These are phyloP conservation scores for Pedinophyceae sp. DNA, from an alignment of 139 green algal species.

Conservation along the genomic window DNA sequence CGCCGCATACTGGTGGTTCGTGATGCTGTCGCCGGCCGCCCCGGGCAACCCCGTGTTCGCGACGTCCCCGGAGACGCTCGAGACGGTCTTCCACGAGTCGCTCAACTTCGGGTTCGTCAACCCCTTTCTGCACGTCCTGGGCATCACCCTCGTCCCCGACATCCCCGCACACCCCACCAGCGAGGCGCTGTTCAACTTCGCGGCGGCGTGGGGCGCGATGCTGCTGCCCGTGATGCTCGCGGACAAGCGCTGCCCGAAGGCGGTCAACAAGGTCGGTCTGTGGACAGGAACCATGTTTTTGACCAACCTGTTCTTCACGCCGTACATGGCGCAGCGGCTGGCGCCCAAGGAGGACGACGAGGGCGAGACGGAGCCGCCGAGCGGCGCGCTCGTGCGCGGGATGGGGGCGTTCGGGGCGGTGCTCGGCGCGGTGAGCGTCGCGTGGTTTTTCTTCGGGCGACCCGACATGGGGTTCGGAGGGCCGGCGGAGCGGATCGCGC, in stretches of 20 bases:
- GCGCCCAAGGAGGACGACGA: not conserved
- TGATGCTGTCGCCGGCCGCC: not conserved
- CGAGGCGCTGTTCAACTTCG: conserved; percentile 3
- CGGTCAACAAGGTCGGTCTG: not conserved
- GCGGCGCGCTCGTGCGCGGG: not conserved
- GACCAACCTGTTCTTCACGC: conserved; percentile 2
- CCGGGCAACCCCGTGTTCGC: conserved; percentile 1
- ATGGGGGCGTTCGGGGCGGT: not conserved
- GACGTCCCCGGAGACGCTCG: not conserved
- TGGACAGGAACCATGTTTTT: not conserved
- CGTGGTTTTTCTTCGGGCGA: not conserved
- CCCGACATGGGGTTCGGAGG: not conserved
- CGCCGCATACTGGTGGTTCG: conserved; percentile 1
- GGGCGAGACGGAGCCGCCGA: not conserved
- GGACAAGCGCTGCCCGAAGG: not conserved
- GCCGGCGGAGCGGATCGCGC: not conserved
- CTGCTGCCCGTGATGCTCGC: not conserved
- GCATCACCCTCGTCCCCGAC: not conserved
- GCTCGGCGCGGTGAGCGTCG: not conserved
- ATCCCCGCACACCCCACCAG: not conserved
- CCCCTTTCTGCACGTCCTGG: not conserved
- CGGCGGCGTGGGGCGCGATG: not conserved
- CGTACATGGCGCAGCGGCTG: not conserved
- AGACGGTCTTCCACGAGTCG: not conserved
- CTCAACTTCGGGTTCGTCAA: conserved; percentile 1